Percentiles rank a stretch among this genome's conserved stretches.
phyloP scores from a whole-genome alignment of 345 rosid genomes.

The Cardamine resedifolia region DNA sequence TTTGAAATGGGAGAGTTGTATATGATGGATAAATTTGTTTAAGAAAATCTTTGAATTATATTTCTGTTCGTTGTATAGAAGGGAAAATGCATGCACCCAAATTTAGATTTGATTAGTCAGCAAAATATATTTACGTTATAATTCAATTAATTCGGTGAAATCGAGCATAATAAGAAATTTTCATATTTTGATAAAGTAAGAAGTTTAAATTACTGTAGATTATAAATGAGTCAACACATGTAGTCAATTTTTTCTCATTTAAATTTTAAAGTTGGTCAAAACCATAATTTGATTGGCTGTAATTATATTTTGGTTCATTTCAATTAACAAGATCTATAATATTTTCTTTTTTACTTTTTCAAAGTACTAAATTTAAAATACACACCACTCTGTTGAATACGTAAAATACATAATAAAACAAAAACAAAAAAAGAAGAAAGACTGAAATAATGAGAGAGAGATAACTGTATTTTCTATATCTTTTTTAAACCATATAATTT shows the following conservation, averaged over 20 bases:
- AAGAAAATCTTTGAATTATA: too few species aligned
- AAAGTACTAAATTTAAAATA: background rate
- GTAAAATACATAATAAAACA: too few species aligned
- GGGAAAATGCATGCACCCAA: background rate
- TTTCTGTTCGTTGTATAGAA: too few species aligned
- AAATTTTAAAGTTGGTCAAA: too few species aligned
- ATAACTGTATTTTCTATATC: background rate
- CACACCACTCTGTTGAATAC: background rate
- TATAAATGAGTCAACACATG: background rate
- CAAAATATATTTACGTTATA: too few species aligned
- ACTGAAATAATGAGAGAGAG: background rate
- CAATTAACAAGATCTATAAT: too few species aligned
- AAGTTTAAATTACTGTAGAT: background rate
- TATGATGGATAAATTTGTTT: too few species aligned
- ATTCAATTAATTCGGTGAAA: background rate
- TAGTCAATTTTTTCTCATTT: background rate
- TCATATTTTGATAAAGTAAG: background rate
- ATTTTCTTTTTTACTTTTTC: too few species aligned
- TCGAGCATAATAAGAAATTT: background rate
- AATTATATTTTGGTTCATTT: background rate
- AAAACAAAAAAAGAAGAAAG: background rate
- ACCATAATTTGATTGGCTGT: background rate
- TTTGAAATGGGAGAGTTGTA: too few species aligned
- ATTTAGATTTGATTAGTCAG: background rate
- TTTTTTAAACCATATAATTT: background rate